Conservation (phyloP, 805 yeast species). For the Cyberlindnera mississippiensis region DNA sequence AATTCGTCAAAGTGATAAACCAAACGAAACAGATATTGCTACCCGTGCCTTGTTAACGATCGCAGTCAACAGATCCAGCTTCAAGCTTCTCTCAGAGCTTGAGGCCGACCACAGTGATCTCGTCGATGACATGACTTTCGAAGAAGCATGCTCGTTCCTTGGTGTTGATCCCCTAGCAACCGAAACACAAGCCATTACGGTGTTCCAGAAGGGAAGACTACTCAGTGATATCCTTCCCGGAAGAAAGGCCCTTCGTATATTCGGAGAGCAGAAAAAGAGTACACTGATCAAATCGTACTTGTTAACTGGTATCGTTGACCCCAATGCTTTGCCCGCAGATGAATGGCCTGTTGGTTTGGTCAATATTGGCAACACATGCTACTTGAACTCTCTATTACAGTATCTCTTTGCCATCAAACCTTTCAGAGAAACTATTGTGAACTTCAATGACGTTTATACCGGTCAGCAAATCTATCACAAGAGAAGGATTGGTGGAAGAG, state of each 20-base stretch:
- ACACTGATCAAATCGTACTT: conserved; percentile 53
- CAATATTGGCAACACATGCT: conserved; percentile 95
- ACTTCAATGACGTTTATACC: conserved; percentile 42
- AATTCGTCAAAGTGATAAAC: conserved; percentile 52
- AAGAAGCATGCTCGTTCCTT: conserved; percentile 44
- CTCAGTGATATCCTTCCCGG: conserved; percentile 48
- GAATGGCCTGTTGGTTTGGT: conserved; percentile 89
- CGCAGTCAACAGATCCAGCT: conserved; percentile 55
- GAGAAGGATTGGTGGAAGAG: conserved; percentile 85
- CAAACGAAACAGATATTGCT: conserved; percentile 37
- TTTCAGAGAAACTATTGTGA: conserved; percentile 59
- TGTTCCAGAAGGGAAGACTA: conserved; percentile 41
- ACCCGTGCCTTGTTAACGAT: conserved; percentile 60
- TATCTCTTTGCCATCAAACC: conserved; percentile 87
- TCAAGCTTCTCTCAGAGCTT: conserved; percentile 52
- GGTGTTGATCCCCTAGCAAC: conserved; percentile 48
- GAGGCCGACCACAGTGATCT: conserved; percentile 33
- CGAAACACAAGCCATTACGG: conserved; percentile 52
- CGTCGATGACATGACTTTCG: conserved; percentile 26
- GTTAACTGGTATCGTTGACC: conserved; percentile 58
- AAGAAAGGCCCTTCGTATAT: conserved; percentile 51
- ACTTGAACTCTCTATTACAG: conserved; percentile 84
- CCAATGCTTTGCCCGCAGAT: conserved; percentile 53
- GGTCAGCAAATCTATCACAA: conserved; percentile 32
- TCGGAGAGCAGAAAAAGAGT: conserved; percentile 55